Conservation (phyloP, 768 basidiomycete genomes). For the Xanthoconium stramineum region DNA sequence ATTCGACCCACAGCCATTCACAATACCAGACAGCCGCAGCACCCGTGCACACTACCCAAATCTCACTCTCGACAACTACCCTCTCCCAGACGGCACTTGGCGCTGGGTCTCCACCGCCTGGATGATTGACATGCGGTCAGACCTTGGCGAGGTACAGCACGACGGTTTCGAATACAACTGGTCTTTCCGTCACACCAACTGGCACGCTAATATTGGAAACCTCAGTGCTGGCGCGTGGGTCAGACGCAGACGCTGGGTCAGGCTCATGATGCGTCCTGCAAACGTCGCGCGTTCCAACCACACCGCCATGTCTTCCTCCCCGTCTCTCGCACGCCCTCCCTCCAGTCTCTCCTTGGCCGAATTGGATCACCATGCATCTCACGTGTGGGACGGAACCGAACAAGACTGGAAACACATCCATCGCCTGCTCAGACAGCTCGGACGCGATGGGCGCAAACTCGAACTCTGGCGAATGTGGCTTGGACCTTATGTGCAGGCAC, state of each 20-base stretch:
- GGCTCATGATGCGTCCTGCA: conserved; percentile 77
- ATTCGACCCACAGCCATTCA: conserved; percentile 71
- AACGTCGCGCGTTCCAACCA: conserved; percentile 12
- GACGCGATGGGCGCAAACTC: conserved; percentile 68
- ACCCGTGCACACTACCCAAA: conserved; percentile 48
- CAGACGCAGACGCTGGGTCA: conserved; percentile 75
- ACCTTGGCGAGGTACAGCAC: conserved; percentile 69
- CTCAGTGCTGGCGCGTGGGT: conserved; percentile 71
- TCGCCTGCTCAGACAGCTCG: conserved; percentile 47
- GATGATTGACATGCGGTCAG: conserved; percentile 88
- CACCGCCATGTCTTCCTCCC: background rate
- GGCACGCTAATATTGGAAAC: conserved; percentile 60
- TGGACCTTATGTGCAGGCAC: conserved; percentile 30
- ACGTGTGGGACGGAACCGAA: conserved; percentile 56
- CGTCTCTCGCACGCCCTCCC: conserved; percentile 16
- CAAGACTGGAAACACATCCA: conserved; percentile 62
- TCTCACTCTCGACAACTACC: conserved; percentile 59
- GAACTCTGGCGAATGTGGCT: conserved; percentile 79
- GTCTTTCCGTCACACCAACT: conserved; percentile 62
- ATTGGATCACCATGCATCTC: conserved; percentile 26
- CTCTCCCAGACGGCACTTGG: conserved; percentile 79
- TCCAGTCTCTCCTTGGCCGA: conserved; percentile 16
- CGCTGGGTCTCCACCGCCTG: conserved; percentile 75
- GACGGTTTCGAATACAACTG: conserved; percentile 89
- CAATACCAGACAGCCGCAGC: conserved; percentile 44